These are phyloP conservation scores for Ceratocystis eucalypticola DNA, from an alignment of 2,329 filamentous ascomycete genomes.

Conservation along the genomic window DNA sequence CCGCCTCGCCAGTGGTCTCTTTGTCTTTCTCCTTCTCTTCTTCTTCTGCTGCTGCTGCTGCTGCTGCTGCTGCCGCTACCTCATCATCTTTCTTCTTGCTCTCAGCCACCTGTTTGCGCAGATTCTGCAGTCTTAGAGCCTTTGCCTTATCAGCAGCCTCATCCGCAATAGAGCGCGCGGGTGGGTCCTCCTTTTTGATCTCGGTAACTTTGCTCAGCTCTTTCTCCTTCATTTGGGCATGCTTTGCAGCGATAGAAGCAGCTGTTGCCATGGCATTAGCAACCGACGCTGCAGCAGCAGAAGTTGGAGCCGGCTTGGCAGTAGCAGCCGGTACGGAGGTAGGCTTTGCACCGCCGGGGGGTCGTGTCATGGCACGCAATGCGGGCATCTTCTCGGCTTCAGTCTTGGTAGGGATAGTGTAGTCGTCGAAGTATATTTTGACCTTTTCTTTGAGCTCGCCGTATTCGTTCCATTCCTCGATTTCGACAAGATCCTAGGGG, in stretches of 20 bases:
- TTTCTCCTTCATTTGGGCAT: slow-evolving; percentile 17
- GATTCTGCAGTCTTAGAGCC: slow-evolving; percentile 39
- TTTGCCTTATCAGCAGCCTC: slow-evolving; percentile 54
- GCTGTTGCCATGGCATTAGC: slow-evolving; percentile 22
- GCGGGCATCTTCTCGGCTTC: slow-evolving; percentile 27
- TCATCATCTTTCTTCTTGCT: slow-evolving; percentile 23
- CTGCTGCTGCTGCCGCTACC: slow-evolving; percentile 18
- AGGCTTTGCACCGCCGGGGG: slow-evolving; percentile 26
- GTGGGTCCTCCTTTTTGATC: slow-evolving; percentile 26
- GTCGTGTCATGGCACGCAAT: slow-evolving; percentile 19
- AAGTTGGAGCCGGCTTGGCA: slow-evolving; percentile 20
- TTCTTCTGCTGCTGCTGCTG: slow-evolving; percentile 17
- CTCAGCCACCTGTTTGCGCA: slow-evolving; percentile 43
- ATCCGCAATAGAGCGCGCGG: slow-evolving; percentile 44
- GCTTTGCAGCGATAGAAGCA: slow-evolving; percentile 21
- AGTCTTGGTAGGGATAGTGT: slow-evolving; percentile 43
- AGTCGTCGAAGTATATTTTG: slow-evolving; percentile 51
- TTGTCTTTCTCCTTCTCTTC: slow-evolving; percentile 16
- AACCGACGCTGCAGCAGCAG: slow-evolving; percentile 20
- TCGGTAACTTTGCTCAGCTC: slow-evolving; percentile 13
- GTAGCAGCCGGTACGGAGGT: slow-evolving; percentile 20
- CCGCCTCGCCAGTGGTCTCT: slow-evolving; percentile 23
- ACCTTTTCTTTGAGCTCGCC: slow-evolving; percentile 85
- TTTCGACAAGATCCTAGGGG: slow-evolving; percentile 69
- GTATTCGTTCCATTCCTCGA: slow-evolving; percentile 99